A percentile compares a stretch with the other conserved stretches of the same genome.
These are phyloP conservation scores for Discostella pseudostelligera DNA, from an alignment of 108 stramenopile genomes.

Conservation along the genomic window DNA sequence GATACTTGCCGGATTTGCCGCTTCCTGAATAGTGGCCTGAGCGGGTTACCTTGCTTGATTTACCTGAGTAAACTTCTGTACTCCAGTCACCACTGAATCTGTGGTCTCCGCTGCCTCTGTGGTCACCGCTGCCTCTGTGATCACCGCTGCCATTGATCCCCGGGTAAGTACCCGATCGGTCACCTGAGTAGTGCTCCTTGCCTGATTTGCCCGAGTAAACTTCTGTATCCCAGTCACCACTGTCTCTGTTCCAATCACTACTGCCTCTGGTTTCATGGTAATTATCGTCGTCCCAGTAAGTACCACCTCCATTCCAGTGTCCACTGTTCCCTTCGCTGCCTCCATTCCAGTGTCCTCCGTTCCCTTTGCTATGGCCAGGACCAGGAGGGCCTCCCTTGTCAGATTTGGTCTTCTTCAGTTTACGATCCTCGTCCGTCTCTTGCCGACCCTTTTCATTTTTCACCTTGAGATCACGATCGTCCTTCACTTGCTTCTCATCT, in stretches of 20 bases:
- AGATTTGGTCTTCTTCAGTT: conserved; percentile 11
- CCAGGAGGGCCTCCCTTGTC: conserved; percentile 5
- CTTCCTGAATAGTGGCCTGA: neutral
- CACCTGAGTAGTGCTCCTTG: neutral
- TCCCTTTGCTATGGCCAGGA: too few relatives aligned
- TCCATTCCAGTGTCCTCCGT: conserved; percentile 1
- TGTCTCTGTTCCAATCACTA: neutral
- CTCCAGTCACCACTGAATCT: neutral
- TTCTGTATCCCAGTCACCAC: neutral
- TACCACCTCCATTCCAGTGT: neutral
- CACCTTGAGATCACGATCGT: neutral
- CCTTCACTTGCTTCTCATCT: neutral
- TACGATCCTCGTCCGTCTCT: neutral
- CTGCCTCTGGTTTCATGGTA: neutral
- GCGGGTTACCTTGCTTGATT: neutral
- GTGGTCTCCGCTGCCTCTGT: neutral
- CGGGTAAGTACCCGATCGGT: too few relatives aligned
- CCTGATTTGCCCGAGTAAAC: neutral
- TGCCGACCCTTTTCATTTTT: neutral
- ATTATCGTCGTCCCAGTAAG: neutral
- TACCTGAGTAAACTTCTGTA: neutral
- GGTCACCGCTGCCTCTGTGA: neutral
- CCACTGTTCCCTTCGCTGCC: neutral
- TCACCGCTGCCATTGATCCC: too few relatives aligned
- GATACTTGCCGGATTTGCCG: conserved; percentile 12